phyloP scores from a whole-genome alignment of 352 stramenopile species.

The Phytopythium aichiense region DNA sequence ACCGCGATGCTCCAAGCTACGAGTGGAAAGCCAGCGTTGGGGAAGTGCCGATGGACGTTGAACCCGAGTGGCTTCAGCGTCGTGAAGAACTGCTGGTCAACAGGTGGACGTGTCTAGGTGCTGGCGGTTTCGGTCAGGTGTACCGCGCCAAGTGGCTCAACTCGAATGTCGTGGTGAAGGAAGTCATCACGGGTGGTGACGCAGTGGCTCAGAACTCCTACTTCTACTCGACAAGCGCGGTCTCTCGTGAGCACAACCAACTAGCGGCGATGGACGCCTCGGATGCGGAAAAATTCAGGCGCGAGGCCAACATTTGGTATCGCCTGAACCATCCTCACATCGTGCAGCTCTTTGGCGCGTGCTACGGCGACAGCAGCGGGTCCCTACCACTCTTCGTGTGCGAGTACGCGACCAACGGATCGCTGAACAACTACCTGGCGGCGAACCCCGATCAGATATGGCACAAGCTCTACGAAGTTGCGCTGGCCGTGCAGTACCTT shows the following conservation, averaged over 20 bases:
- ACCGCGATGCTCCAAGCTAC: neutral
- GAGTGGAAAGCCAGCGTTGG: neutral
- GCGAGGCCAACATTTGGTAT: constrained; percentile 7
- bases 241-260: too few species aligned
- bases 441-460: neutral
- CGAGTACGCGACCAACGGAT: constrained; percentile 1
- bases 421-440: constrained; percentile 13
- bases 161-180: neutral
- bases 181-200: neutral
- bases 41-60: neutral
- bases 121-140: neutral
- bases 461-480: constrained; percentile 4
- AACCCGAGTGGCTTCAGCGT: neutral
- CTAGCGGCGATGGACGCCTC: neutral
- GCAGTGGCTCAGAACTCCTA: neutral
- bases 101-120: neutral
- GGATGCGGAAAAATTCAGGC: neutral
- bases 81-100: neutral
- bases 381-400: neutral
- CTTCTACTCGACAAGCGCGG: too few species aligned
- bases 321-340: constrained; percentile 1
- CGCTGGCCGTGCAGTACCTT: constrained; percentile 1
- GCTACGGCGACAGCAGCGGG: neutral
- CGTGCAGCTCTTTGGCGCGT: constrained; percentile 2
- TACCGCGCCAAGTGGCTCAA: neutral